Base-by-base conservation (phyloP, 2,329 filamentous ascomycete genomes). In the Colletotrichum eleusines region DNA sequence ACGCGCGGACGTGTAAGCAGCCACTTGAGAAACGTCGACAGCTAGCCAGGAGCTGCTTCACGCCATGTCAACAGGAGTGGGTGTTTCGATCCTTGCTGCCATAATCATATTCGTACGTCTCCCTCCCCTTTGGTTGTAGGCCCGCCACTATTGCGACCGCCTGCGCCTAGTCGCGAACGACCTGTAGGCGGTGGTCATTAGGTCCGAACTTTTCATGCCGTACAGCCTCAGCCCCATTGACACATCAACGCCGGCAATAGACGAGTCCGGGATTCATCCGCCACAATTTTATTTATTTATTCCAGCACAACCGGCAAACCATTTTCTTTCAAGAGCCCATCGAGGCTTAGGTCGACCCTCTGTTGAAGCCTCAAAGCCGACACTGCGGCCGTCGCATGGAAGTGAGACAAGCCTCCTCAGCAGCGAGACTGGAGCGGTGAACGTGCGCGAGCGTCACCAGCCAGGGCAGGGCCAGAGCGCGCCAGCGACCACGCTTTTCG, bases 361-460 rank as follows among this genome's bases (percentile, higher is more conserved):
- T 68, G 69, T 59, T 44, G 44, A 63, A 62, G 57, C 58, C 53
- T 31, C 18, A 28, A 55, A 46, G 40, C 40, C 26, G n/a, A 14
- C 54, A 31, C 38, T 63, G 64, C 58, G 64, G 64, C 58, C 64
- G 58, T 54, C 64, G 68, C 63, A 58, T 67, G 63, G 63, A 28
- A 62, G 40, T 67, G 63, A 62, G 63, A 70, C 68, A 58, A 20
- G 31, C 11, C 35, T 16, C 11, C 16, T 31, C 42, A 6, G 20
- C 35, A 51, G 33, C 40, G 50, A 23, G 46, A 48, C 51, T 46
- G 31, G 58, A 50, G 51, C n/a, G 57, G 58, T 31, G 42, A 48
- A 66, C 20, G 65, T 46, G 50, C 51, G 57, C 8, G 50, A 40
- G 40, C n/a, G 7, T 42, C 14, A 20, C 23, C 26, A 23, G 28